Evolutionary conservation across 257 asterid genomes (phyloP), one percentile per base, ranked within the genome.

Genomic region (Orobanche coerulescens): DNA sequence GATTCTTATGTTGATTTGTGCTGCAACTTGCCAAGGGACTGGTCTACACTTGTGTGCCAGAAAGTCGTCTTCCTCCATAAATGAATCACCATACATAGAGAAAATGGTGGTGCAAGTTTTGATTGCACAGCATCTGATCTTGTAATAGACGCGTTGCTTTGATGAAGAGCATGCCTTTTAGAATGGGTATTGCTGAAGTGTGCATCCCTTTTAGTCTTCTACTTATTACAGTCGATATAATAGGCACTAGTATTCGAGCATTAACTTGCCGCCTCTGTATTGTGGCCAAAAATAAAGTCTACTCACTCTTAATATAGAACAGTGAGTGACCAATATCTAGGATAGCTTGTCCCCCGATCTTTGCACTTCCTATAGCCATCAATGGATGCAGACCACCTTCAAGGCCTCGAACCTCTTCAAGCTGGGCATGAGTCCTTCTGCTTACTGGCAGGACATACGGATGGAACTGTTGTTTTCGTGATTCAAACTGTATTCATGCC

Each of bases 91-190:
- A 24, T 39, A 63, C 58, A 58, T 40, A 64, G 54, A 58, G 61
- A 59, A 64, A n/a, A 58, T 18, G 25, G 43, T 67, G 66, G 51
- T 62, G 69, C 71, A 60, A 71, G 54, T 47, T 50, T 55, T 67
- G 54, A 51, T 40, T 59, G 37, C 55, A 72, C 65, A 33, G 74
- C 54, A 66, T 66, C 72, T 42, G 61, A 24, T 54, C 57, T 65
- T 52, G 37, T n/a, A 42, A 58, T 16, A 5, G 11, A 13, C 26
- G 3, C 43, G 64, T 43, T 68, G 57, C 25, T 37, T 25, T 46
- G 61, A 61, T 66, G 62, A 24, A 61, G 67, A 51, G 60, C 64
- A 22, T 49, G 46, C 43, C 46, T 70, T 65, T 50, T 11, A 46
- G 61, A 52, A 15, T 33, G 71, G 57, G 44, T 50, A 60, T 54